Percentiles rank a stretch among this genome's conserved stretches.
phyloP scores from a whole-genome alignment of 768 basidiomycete genomes.

The Boletus rubroflammeus region DNA sequence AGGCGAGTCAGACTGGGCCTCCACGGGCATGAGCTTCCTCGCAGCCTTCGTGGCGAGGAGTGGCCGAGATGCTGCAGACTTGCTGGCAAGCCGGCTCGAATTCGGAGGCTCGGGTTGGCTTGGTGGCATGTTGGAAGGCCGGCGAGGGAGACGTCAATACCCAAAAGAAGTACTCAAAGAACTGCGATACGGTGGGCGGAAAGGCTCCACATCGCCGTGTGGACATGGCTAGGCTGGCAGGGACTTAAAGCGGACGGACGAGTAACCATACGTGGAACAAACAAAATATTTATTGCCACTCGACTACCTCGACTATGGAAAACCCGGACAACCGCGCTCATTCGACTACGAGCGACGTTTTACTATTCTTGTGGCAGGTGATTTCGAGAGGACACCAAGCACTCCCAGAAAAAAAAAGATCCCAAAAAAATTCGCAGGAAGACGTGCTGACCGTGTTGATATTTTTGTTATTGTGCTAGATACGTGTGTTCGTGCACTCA shows the following conservation, averaged over 20 bases:
- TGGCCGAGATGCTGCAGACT: neutral
- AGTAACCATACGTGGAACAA: neutral
- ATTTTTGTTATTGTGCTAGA: too few species aligned
- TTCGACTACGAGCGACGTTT: too few species aligned
- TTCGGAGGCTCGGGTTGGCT: neutral
- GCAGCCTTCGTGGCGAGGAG: constrained; percentile 12
- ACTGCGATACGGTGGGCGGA: neutral
- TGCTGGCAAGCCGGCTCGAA: neutral
- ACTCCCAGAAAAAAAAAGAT: too few species aligned
- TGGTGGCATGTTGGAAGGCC: constrained; percentile 10
- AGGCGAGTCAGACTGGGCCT: constrained; percentile 7
- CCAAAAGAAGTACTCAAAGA: neutral
- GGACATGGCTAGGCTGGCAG: neutral
- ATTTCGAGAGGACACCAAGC: too few species aligned
- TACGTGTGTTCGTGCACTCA: too few species aligned
- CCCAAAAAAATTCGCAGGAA: too few species aligned
- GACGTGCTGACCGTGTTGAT: too few species aligned
- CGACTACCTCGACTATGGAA: too few species aligned
- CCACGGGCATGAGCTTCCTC: constrained; percentile 6
- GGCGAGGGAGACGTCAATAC: constrained; percentile 10
- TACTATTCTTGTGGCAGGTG: too few species aligned
- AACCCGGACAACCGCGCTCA: too few species aligned
- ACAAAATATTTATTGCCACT: too few species aligned
- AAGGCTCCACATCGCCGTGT: neutral
- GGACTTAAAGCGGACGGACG: neutral